These are phyloP conservation scores for Penicillium subrubescens DNA, from an alignment of 495 filamentous ascomycete genomes.

Conservation along the genomic window DNA sequence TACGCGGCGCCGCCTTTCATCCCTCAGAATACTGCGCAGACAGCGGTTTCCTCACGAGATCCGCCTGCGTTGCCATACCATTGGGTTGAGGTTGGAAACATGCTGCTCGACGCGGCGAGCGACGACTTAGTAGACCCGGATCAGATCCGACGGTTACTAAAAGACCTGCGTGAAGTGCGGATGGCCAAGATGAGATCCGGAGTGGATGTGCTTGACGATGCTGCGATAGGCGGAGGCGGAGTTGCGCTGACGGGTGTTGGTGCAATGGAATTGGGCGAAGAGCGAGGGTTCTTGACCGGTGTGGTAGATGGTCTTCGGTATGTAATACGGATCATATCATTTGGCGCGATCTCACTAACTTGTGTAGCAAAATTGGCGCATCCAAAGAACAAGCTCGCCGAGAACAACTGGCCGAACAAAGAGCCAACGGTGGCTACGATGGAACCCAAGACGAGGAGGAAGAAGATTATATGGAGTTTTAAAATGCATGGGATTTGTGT, in stretches of 20 bases:
- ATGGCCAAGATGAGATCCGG: slow-evolving; percentile 85
- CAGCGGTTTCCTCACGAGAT: slow-evolving; percentile 25
- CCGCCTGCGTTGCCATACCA: slow-evolving; percentile 80
- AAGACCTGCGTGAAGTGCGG: slow-evolving; percentile 84
- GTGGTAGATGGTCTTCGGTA: slow-evolving; percentile 85
- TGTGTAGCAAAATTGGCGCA: slow-evolving; percentile 44
- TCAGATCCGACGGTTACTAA: slow-evolving; percentile 70
- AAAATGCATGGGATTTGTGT: slow-evolving; percentile 16
- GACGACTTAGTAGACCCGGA: slow-evolving; percentile 83
- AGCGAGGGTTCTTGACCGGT: slow-evolving; percentile 77
- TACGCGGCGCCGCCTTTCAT: slow-evolving; percentile 45
- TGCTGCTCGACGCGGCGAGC: slow-evolving; percentile 77
- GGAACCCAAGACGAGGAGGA: slow-evolving; percentile 49
- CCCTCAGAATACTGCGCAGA: slow-evolving; percentile 44
- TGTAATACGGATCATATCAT: slow-evolving; percentile 6
- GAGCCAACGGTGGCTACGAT: slow-evolving; percentile 42
- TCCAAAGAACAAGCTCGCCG: slow-evolving; percentile 52
- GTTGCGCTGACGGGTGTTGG: slow-evolving; percentile 82
- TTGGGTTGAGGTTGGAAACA: slow-evolving; percentile 86
- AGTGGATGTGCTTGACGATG: slow-evolving; percentile 67
- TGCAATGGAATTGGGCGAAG: slow-evolving; percentile 87
- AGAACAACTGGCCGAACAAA: slow-evolving; percentile 49
- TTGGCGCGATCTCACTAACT: slow-evolving; percentile 5
- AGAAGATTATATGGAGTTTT: slow-evolving; percentile 54
- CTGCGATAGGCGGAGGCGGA: slow-evolving; percentile 61